Evolutionary conservation across 306 rosid genomes (phyloP).

Genomic region (Prunus salicina): DNA sequence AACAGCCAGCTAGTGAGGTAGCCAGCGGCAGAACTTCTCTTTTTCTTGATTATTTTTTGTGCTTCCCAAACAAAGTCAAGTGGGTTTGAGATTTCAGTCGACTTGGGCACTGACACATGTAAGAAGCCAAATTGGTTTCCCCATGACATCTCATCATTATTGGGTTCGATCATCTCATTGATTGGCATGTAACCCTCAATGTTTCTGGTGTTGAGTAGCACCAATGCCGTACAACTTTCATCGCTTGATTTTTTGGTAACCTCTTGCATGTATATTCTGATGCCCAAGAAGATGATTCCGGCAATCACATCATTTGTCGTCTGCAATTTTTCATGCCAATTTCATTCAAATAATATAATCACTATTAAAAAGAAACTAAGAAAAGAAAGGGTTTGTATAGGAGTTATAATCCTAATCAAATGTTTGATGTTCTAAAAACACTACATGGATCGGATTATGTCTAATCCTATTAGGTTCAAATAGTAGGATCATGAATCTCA

Average conservation of each 20-base stretch:
- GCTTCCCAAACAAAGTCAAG: conserved; percentile 38
- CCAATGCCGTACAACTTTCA: conserved; percentile 46
- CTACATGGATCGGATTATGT: too few species aligned
- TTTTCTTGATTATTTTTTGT: conserved; percentile 39
- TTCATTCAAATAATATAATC: too few species aligned
- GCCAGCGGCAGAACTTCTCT: conserved; percentile 40
- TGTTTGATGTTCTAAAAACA: too few species aligned
- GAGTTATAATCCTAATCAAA: too few species aligned
- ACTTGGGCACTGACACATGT: conserved; percentile 49
- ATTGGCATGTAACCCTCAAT: conserved; percentile 42
- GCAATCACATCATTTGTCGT: conserved; percentile 49
- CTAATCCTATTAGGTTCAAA: too few species aligned
- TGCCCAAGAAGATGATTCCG: conserved; percentile 45
- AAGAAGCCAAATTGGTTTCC: conserved; percentile 45
- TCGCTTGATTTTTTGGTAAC: conserved; percentile 28
- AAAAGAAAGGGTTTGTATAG: too few species aligned
- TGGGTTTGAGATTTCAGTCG: conserved; percentile 27
- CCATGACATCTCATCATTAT: conserved; percentile 15
- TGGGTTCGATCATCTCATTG: conserved; percentile 42
- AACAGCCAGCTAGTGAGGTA: conserved; percentile 36
- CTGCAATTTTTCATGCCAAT: conserved; percentile 6
- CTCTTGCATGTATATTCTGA: conserved; percentile 50
- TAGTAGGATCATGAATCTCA: too few species aligned
- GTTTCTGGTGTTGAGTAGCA: conserved; percentile 52
- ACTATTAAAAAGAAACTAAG: too few species aligned